A percentile compares a stretch with the other conserved stretches of the same genome.
Evolutionary conservation across 805 yeast species (phyloP).

Genomic region (Yarrowia keelungensis): DNA sequence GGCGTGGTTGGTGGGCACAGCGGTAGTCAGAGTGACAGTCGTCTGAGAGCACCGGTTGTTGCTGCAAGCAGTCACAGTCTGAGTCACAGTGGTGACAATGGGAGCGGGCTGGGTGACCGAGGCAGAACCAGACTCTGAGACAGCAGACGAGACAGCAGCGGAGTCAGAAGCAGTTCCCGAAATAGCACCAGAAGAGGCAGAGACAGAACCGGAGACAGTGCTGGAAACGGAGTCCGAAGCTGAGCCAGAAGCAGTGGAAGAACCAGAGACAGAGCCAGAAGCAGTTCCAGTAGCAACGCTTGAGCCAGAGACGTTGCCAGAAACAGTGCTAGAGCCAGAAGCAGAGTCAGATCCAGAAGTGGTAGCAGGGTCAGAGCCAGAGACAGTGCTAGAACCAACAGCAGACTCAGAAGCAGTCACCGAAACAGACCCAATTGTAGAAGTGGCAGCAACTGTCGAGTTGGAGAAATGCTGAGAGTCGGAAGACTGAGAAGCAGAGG

Average conservation of each 20-base stretch:
- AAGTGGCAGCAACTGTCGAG: slow-evolving; percentile 2
- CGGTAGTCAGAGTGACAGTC: neutral
- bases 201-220: neutral
- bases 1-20: slow-evolving; percentile 1
- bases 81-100: slow-evolving; percentile 4
- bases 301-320: neutral
- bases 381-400: neutral
- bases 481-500: neutral
- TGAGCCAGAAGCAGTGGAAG: neutral
- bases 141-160: neutral
- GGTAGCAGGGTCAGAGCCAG: neutral
- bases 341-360: neutral
- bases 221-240: neutral
- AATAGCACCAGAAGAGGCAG: neutral
- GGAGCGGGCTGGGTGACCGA: neutral
- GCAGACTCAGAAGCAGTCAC: neutral
- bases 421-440: neutral
- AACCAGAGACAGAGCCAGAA: neutral
- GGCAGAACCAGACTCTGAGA: neutral
- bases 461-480: neutral
- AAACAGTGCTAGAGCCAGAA: neutral
- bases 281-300: too few relatives aligned
- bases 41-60: neutral
- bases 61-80: slow-evolving; percentile 13
- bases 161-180: neutral